These are phyloP conservation scores for Drechslerella coelobrocha DNA, from an alignment of 2,329 filamentous ascomycete genomes.

Conservation along the genomic window DNA sequence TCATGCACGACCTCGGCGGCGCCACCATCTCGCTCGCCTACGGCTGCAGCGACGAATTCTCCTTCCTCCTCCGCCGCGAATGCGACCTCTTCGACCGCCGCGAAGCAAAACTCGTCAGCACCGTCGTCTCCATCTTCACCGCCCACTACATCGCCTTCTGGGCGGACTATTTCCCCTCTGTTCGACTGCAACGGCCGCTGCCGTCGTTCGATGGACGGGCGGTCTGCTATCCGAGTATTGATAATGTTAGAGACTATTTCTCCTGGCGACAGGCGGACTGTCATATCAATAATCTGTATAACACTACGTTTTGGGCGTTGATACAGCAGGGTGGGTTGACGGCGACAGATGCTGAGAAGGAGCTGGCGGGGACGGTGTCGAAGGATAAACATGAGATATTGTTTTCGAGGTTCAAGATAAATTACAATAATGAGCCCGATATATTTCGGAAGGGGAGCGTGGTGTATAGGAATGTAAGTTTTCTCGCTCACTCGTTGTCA, in stretches of 20 bases:
- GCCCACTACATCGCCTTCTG: slow-evolving; percentile 86
- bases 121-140: slow-evolving; percentile 90
- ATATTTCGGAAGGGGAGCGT: slow-evolving; percentile 94
- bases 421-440: slow-evolving; percentile 95
- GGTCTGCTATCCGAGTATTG: slow-evolving; percentile 82
- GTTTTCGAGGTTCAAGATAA: slow-evolving; percentile 85
- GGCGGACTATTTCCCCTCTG: slow-evolving; percentile 76
- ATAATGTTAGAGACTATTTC: slow-evolving; percentile 90
- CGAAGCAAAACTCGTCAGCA: slow-evolving; percentile 86
- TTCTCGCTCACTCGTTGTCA: neutral
- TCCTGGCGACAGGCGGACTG: slow-evolving; percentile 85
- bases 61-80: slow-evolving; percentile 86
- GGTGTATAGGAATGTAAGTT: slow-evolving; percentile 77
- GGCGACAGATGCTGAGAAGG: slow-evolving; percentile 78
- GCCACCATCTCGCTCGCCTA: slow-evolving; percentile 76
- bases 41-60: slow-evolving; percentile 93
- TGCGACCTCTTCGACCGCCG: slow-evolving; percentile 85
- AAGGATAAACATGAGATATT: slow-evolving; percentile 94
- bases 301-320: slow-evolving; percentile 93
- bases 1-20: slow-evolving; percentile 83
- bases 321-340: slow-evolving; percentile 78
- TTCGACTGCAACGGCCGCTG: slow-evolving; percentile 72
- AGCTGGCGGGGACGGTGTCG: slow-evolving; percentile 66
- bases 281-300: slow-evolving; percentile 98
- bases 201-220: slow-evolving; percentile 93